Evolutionary conservation across 2,329 filamentous ascomycete genomes (phyloP), one percentile per base, ranked within the genome.

Genomic region (Cladosporium sphaerospermum): DNA sequence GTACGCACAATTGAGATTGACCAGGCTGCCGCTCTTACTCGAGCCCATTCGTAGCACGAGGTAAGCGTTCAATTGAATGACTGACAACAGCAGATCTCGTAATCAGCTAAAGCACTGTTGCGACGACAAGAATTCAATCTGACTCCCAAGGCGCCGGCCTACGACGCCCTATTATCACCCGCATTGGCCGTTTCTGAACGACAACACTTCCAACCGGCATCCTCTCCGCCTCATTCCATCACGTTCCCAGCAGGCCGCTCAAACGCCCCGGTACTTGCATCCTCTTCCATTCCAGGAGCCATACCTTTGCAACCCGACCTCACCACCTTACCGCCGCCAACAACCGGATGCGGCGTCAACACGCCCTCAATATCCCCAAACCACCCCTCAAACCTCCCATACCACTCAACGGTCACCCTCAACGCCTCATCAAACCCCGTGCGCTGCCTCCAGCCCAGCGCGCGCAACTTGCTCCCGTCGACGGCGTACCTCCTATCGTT

Each of bases 401-500:
- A 89, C 86, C 86, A 89, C 46, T 84, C 76, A 13, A 88, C 82
- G 0, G 85, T 88, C 45, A 72, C 74, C 54, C 71, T 73, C 52
- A 89, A 71, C 7, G 86, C 86, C 2, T 84, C 77, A 13, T 77
- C 77, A 56, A 89, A 84, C 48, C 69, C 73, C 2, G 80, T 85
- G 68, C 81, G 82, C 66, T 86, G 86, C 52, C 79, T 74, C 86
- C 85, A 89, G 18, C 85, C 86, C 4, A 89, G 74, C 57, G 77
- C 71, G 37, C 79, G 73, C 59, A 89, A 75, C 69, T 88, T 88
- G 50, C 78, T 80, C 33, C 81, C 84, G 64, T 89, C 83, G 2
- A 88, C 82, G 9, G 84, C 84, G 63, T 89, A 89, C 36, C 85
- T 76, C 63, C 82, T 79, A 68, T 89, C 86, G 68, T 89, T 89